Percentiles rank a stretch among this genome's conserved stretches.
These are phyloP conservation scores for Ustilago loliicola DNA, from an alignment of 1,284 basidiomycete genomes.

Conservation along the genomic window DNA sequence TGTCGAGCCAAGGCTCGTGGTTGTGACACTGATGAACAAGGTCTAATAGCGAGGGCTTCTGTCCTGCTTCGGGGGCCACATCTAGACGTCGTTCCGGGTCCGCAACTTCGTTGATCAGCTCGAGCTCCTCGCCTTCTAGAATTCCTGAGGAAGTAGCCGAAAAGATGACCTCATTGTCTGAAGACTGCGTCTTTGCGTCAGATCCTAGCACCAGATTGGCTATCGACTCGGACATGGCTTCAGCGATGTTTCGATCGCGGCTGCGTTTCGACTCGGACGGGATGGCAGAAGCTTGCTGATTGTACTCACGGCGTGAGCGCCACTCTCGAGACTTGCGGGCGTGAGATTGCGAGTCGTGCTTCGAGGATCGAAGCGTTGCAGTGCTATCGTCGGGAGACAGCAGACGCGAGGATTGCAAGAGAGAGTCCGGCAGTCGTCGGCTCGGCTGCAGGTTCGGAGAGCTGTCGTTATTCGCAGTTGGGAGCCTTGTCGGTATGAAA, in stretches of 20 bases:
- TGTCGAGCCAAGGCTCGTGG: conserved; percentile 63
- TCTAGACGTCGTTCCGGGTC: conserved; percentile 28
- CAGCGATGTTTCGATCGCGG: conserved; percentile 34
- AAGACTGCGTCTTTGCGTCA: conserved; percentile 10
- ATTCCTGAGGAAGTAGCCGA: conserved; percentile 35
- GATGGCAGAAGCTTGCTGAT: conserved; percentile 25
- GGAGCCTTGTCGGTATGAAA: background rate
- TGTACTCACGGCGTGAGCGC: background rate
- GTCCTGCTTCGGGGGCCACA: background rate
- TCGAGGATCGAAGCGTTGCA: conserved; percentile 19
- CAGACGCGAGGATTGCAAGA: conserved; percentile 30
- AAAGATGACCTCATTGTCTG: conserved; percentile 41
- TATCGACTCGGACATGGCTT: conserved; percentile 38
- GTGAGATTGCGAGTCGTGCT: background rate
- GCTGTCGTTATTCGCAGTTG: conserved; percentile 5
- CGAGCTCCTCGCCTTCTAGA: conserved; percentile 29
- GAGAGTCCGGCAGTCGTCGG: conserved; percentile 20
- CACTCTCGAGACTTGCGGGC: background rate
- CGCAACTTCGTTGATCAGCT: conserved; percentile 31
- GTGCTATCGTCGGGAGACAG: conserved; percentile 30
- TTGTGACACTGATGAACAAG: conserved; percentile 63
- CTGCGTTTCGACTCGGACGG: conserved; percentile 39
- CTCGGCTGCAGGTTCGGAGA: background rate
- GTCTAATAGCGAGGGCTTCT: conserved; percentile 46
- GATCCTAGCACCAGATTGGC: conserved; percentile 46